Percentiles rank a stretch among this genome's conserved stretches.
These are phyloP conservation scores for Trametopsis cervina DNA, from an alignment of 768 basidiomycete species.

Conservation along the genomic window DNA sequence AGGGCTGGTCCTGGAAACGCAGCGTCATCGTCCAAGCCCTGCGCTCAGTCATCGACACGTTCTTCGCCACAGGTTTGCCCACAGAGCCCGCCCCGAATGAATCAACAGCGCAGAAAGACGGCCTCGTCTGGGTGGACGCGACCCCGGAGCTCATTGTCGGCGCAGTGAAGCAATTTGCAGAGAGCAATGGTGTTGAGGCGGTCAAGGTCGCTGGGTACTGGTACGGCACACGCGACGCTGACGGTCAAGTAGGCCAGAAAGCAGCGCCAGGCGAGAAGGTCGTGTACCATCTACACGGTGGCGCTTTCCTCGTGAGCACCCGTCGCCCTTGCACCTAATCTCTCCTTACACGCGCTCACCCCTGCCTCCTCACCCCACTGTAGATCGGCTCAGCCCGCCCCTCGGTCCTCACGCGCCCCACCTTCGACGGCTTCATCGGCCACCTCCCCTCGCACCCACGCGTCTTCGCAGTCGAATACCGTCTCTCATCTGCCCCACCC, in stretches of 20 bases:
- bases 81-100: neutral
- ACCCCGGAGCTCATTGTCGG: conserved; percentile 15
- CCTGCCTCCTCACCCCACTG: neutral
- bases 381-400: neutral
- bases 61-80: neutral
- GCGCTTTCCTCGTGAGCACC: neutral
- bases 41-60: neutral
- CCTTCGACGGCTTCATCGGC: neutral
- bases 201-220: conserved; percentile 19
- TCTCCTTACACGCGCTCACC: neutral
- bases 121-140: conserved; percentile 4
- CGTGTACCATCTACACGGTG: conserved; percentile 15
- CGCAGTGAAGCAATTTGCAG: conserved; percentile 19
- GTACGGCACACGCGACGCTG: conserved; percentile 1
- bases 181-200: conserved; percentile 16
- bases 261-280: conserved; percentile 9
- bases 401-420: neutral
- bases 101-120: neutral
- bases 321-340: neutral
- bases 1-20: neutral
- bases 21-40: neutral
- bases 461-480: conserved; percentile 39
- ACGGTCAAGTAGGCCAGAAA: neutral
- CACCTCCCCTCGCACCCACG: conserved; percentile 14
- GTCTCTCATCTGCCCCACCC: conserved; percentile 28